Base-by-base conservation (phyloP, 179 eudicot species). In the Silene vulgaris region DNA sequence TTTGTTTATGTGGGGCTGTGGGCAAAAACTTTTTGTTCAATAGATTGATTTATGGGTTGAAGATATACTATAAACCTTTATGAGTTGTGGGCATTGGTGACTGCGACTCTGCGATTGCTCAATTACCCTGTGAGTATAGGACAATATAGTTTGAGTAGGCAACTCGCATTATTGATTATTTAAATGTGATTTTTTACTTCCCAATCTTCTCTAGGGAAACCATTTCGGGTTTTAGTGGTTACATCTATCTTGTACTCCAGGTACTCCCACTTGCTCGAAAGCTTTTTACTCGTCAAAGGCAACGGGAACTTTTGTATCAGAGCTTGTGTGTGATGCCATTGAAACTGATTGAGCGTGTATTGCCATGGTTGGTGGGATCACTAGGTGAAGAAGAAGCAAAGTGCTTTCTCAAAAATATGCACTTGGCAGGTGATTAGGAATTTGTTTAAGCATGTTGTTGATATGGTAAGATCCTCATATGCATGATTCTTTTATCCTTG, bases 301-400 rank as follows among this genome's bases (percentile, higher is more conserved):
- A 92, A 83, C 86, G 92, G 64, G 92, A 89, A 78, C 90, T 92
- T 81, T 84, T 89, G 56, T 92, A 92, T 69, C 87, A 89, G 77
- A 92, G 97, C 85, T 80, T 92, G 77, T 92, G 97, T 76, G 88
- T 90, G 79, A 92, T 92, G 97, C 96, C 97, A 40, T 74, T 92
- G 79, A 89, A 92, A 80, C 75, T 90, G 83, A 90, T 92, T 71
- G 97, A 92, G 74, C 83, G 97, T 78, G 96, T 90, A 79, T 85
- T 92, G 80, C 97, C 97, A 72, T 92, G 97, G 97, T 74, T 92
- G 84, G 92, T 92, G 57, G 85, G 89, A 79, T 88, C 90, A 79
- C 81, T 90, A 7, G 83, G 86, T 75, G 91, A 90, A 80, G 94
- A 84, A 73, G 93, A 88, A 82, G 91, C 93, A 52, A 88, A 80